These are phyloP conservation scores for Delphinella strobiligena DNA, from an alignment of 2,329 filamentous ascomycete genomes.

Conservation along the genomic window DNA sequence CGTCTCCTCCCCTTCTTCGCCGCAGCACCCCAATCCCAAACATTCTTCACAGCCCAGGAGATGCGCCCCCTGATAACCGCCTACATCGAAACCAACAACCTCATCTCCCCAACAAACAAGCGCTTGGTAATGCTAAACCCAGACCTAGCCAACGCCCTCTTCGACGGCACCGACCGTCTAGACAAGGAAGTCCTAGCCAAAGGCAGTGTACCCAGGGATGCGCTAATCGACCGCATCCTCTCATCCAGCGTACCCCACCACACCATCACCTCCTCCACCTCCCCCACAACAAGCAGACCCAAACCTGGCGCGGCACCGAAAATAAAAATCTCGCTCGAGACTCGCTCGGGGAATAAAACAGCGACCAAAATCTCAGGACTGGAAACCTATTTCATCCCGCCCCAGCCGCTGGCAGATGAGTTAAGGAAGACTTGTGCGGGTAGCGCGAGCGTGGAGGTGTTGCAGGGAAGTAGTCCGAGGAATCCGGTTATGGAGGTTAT, in stretches of 20 bases:
- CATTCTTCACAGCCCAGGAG: conserved; percentile 47
- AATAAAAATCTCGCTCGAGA: conserved; percentile 48
- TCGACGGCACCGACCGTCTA: conserved; percentile 38
- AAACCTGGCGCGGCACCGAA: conserved; percentile 50
- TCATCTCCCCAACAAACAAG: conserved; percentile 46
- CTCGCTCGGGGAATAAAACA: conserved; percentile 53
- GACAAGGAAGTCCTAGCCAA: conserved; percentile 47
- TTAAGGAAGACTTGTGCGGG: conserved; percentile 56
- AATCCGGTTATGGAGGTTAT: conserved; percentile 54
- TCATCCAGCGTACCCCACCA: conserved; percentile 45
- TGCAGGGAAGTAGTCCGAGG: conserved; percentile 47
- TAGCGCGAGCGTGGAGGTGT: conserved; percentile 51
- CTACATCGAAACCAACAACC: conserved; percentile 46
- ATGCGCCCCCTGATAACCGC: conserved; percentile 44
- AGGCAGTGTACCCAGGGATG: conserved; percentile 47
- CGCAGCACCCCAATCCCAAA: conserved; percentile 29
- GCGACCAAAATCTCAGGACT: conserved; percentile 51
- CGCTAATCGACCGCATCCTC: conserved; percentile 47
- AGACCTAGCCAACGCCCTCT: conserved; percentile 49
- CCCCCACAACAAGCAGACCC: conserved; percentile 39
- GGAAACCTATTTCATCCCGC: conserved; percentile 49
- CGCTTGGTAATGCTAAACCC: conserved; percentile 51
- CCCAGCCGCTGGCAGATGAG: conserved; percentile 50
- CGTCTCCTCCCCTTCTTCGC: conserved; percentile 46
- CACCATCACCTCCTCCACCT: conserved; percentile 39